phyloP scores from a whole-genome alignment of 345 rosid genomes.

The Acer saccharum region DNA sequence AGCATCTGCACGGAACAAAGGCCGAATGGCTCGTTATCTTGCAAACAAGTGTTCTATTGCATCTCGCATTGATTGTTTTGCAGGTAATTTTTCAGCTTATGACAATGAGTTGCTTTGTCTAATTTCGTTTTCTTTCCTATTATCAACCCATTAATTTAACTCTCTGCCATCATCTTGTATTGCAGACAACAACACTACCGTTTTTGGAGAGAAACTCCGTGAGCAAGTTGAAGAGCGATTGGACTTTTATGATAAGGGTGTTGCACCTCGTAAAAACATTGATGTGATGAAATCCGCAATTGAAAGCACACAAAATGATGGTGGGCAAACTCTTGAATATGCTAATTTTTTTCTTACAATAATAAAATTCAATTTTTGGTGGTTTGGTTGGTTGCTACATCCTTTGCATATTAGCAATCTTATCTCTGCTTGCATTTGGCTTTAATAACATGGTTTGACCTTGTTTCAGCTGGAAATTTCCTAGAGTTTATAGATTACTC shows the following conservation, averaged over 20 bases:
- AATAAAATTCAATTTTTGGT: not conserved
- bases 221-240: constrained; percentile 96
- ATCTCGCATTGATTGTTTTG: constrained; percentile 87
- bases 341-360: not conserved
- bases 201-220: constrained; percentile 86
- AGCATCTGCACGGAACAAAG: constrained; percentile 89
- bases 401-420: not conserved
- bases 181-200: constrained; percentile 58
- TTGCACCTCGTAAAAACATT: constrained; percentile 93
- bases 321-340: constrained; percentile 27
- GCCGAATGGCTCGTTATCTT: constrained; percentile 93
- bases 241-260: constrained; percentile 92
- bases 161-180: not conserved
- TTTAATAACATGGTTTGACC: not conserved
- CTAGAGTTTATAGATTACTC: not conserved
- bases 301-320: constrained; percentile 51
- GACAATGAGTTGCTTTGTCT: not conserved
- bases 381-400: not conserved
- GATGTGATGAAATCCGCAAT: constrained; percentile 92
- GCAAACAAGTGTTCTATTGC: constrained; percentile 98
- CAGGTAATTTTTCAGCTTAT: constrained; percentile 46
- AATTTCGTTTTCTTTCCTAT: not conserved
- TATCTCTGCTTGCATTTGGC: not conserved
- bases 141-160: not conserved
- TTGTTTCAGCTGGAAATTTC: not conserved